Evolutionary conservation across 495 filamentous ascomycete genomes (phyloP), one percentile per base, ranked within the genome.

Genomic region (Penicillium cosmopolitanum): DNA sequence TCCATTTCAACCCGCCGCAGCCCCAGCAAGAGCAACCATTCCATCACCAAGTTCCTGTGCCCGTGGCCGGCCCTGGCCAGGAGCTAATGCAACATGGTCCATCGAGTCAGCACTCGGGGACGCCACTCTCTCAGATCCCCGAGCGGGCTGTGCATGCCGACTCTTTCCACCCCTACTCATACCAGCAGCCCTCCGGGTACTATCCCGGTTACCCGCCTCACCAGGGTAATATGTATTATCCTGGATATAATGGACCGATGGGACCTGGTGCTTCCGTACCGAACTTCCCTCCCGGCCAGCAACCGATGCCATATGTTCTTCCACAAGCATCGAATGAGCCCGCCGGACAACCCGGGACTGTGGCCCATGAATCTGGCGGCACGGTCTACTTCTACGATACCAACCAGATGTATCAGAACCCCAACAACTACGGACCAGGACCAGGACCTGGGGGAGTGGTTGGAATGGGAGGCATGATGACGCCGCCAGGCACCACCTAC

Each of bases 311-410:
- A 33, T 75, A 83, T 51, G 66, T 76, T 46, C 74, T 81, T 19
- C 72, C 87, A 61, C 67, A 70, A 54, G 52, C 73, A 40, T 65
- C 80, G 66, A 70, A 78, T 47, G 73, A 83, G 66, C 62, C 80
- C 69, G 67, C 73, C 2, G 74, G 82, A 4, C 84, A 85, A 55
- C 71, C 84, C 8, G 88, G 85, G 62, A 89, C 91, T 28, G 89
- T 98, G 50, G 91, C 92, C 3, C 93, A 97, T 68, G 95, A 98
- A 75, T 84, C 87, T 62, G 93, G 94, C 61, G 95, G 96, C 48
- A 97, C 93, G 79, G 92, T 96, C 4, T 98, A 96, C 72, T 99
- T 96, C 70, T 93, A 92, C 58, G 88, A 96, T 66, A 81, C 89
- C 33, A 81, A 87, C 10, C 89, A 95, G 70, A 77, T 92, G 56